Percentiles rank a stretch among this genome's conserved stretches.
phyloP scores from a whole-genome alignment of 2,329 filamentous ascomycete species.

The Penicillium olsonii region DNA sequence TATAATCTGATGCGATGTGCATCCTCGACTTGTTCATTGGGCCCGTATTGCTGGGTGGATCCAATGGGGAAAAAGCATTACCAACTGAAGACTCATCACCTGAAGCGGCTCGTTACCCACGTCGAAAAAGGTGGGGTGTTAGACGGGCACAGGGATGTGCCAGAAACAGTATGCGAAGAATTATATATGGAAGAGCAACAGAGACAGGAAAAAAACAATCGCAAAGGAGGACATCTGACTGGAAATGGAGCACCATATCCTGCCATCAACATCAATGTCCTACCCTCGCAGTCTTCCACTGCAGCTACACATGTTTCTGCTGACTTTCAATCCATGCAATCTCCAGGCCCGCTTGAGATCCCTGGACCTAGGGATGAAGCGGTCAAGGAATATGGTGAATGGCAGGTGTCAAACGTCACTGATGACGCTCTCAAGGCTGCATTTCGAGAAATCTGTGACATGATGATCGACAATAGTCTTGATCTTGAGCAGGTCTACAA shows the following conservation, averaged over 20 bases:
- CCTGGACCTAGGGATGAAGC: background rate
- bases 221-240: constrained; percentile 8
- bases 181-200: constrained; percentile 14
- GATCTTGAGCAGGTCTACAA: background rate
- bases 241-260: constrained; percentile 2
- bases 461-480: background rate
- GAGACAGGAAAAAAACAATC: constrained; percentile 7
- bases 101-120: constrained; percentile 7
- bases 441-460: background rate
- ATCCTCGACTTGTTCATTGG: constrained; percentile 6
- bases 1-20: constrained; percentile 3
- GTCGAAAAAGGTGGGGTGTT: constrained; percentile 7
- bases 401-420: background rate
- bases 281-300: background rate
- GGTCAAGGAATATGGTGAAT: background rate
- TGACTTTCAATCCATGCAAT: no score
- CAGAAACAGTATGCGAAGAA: constrained; percentile 10
- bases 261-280: constrained; percentile 15
- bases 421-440: background rate
- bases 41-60: constrained; percentile 15
- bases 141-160: constrained; percentile 11
- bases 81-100: background rate
- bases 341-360: no score
- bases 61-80: constrained; percentile 16
- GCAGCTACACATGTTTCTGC: no score